Evolutionary conservation across 2,329 filamentous ascomycete genomes (phyloP).

Genomic region (Pyrenophora graminea): DNA sequence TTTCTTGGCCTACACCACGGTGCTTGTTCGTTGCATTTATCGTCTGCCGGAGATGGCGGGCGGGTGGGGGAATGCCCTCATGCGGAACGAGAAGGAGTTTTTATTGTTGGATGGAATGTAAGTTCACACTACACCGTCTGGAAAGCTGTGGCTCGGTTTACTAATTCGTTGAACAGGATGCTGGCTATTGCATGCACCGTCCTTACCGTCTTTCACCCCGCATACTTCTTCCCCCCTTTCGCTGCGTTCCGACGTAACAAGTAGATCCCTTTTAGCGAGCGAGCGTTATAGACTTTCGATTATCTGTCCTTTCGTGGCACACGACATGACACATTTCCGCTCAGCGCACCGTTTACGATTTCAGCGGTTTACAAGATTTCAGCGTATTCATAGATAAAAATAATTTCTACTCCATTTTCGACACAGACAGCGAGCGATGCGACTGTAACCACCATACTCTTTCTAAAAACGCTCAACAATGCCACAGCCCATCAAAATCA

Average conservation of each 20-base stretch:
- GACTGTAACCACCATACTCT: too few species aligned
- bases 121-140: constrained; percentile 3
- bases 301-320: background rate
- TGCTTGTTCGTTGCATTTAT: constrained; percentile 54
- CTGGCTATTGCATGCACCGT: constrained; percentile 31
- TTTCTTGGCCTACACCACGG: constrained; percentile 46
- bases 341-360: too few species aligned
- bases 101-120: constrained; percentile 54
- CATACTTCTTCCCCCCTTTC: constrained; percentile 36
- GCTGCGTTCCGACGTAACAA: constrained; percentile 28
- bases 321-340: too few species aligned
- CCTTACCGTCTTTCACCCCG: constrained; percentile 33
- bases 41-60: constrained; percentile 53
- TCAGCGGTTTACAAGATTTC: too few species aligned
- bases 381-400: too few species aligned
- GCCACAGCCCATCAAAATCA: background rate
- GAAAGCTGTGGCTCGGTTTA: background rate
- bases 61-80: constrained; percentile 50
- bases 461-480: too few species aligned
- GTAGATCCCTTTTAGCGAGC: background rate
- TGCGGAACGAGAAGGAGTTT: constrained; percentile 53
- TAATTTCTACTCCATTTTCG: too few species aligned
- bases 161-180: constrained; percentile 26
- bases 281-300: too few species aligned
- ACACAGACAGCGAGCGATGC: too few species aligned